Evolutionary conservation across 2,329 filamentous ascomycete genomes (phyloP).

Genomic region (Aspergillus aculeatus): DNA sequence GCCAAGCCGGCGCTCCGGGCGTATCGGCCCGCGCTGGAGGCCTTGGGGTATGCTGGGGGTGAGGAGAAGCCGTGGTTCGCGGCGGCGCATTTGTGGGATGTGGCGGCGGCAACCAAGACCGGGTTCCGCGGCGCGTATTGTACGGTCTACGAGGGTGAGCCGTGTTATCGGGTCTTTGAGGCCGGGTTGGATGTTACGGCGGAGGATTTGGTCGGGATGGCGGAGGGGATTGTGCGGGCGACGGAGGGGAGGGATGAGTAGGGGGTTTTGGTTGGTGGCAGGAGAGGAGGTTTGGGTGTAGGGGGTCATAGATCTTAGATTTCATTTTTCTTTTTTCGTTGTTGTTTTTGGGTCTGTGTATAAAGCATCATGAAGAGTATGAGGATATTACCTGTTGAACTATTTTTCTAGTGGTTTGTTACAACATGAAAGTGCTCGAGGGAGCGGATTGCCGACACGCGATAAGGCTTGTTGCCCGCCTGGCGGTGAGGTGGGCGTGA

Average conservation of each 20-base stretch:
- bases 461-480: too few species aligned
- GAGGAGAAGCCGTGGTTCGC: slow-evolving; percentile 52
- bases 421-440: too few species aligned
- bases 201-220: slow-evolving; percentile 50
- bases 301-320: too few species aligned
- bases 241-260: not conserved
- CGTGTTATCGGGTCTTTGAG: slow-evolving; percentile 51
- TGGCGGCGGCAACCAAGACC: slow-evolving; percentile 51
- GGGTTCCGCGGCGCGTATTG: slow-evolving; percentile 57
- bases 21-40: slow-evolving; percentile 47
- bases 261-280: not conserved
- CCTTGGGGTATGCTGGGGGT: slow-evolving; percentile 36
- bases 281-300: not conserved
- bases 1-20: slow-evolving; percentile 52
- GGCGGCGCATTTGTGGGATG: slow-evolving; percentile 62
- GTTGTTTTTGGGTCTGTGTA: too few species aligned
- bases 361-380: too few species aligned
- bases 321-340: too few species aligned
- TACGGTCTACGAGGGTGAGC: slow-evolving; percentile 53
- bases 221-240: slow-evolving; percentile 31
- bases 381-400: too few species aligned
- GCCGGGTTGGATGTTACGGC: slow-evolving; percentile 53
- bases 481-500: too few species aligned
- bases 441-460: too few species aligned
- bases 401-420: too few species aligned